phyloP scores from a whole-genome alignment of 2,329 filamentous ascomycete genomes.

The Ascocoryne sarcoides region DNA sequence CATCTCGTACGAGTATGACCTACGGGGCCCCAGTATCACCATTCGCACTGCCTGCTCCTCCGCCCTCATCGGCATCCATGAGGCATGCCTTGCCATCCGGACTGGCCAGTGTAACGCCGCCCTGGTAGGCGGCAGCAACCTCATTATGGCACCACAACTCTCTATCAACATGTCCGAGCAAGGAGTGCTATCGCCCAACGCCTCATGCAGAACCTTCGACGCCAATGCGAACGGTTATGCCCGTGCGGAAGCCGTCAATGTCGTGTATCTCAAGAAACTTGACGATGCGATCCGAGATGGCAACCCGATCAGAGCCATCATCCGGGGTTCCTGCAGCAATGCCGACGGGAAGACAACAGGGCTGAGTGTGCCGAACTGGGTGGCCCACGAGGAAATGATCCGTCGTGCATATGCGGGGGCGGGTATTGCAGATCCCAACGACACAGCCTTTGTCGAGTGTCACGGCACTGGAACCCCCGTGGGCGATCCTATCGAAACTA shows the following conservation, averaged over 20 bases:
- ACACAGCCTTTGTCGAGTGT: constrained; percentile 10
- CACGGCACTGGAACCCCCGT: constrained; percentile 15
- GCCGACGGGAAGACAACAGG: constrained; percentile 50
- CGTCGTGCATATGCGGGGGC: constrained; percentile 6
- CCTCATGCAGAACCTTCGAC: constrained; percentile 44
- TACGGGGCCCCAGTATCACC: constrained; percentile 32
- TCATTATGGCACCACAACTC: constrained; percentile 9
- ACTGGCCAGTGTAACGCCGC: constrained; percentile 31
- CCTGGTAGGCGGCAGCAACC: constrained; percentile 16
- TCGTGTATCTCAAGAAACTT: constrained; percentile 49
- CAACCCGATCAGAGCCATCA: constrained; percentile 47
- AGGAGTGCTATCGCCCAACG: neutral
- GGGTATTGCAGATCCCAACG: constrained; percentile 4
- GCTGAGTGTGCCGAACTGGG: constrained; percentile 43
- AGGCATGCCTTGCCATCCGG: constrained; percentile 34
- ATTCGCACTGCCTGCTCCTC: constrained; percentile 39
- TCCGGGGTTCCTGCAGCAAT: constrained; percentile 43
- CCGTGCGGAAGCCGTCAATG: constrained; percentile 50
- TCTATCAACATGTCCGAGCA: neutral
- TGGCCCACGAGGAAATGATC: constrained; percentile 30
- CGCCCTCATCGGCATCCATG: constrained; percentile 34
- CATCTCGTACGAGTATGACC: constrained; percentile 32
- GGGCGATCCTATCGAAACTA: constrained; percentile 7
- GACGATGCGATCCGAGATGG: constrained; percentile 48
- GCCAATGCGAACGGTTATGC: constrained; percentile 53